Evolutionary conservation across 345 rosid species (phyloP).

Genomic region (Clausena lansium): DNA sequence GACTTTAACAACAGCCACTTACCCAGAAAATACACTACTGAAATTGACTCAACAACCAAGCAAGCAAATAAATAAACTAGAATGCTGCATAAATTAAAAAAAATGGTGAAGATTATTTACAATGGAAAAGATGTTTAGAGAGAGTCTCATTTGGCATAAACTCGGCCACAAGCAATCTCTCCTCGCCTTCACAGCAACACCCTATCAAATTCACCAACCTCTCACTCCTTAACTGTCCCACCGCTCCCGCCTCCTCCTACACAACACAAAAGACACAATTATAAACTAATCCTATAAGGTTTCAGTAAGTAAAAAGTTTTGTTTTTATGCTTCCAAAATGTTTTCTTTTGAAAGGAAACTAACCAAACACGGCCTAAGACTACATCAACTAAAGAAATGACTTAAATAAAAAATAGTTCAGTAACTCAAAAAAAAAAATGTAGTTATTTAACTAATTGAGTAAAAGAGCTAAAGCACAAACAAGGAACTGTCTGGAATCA

Average conservation of each 20-base stretch:
- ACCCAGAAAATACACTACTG: neutral
- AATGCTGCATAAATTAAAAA: neutral
- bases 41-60: conserved; percentile 6
- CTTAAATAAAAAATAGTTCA: neutral
- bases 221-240: conserved; percentile 71
- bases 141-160: conserved; percentile 87
- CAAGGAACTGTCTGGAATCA: conserved; percentile 82
- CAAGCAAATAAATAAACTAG: neutral
- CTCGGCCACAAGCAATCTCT: conserved; percentile 81
- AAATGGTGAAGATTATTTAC: conserved; percentile 28
- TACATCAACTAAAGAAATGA: neutral
- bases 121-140: conserved; percentile 86
- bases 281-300: neutral
- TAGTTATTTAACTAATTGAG: neutral
- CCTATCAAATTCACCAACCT: conserved; percentile 75
- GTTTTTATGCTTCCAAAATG: neutral
- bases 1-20: neutral
- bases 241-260: conserved; percentile 82
- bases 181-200: conserved; percentile 79
- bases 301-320: neutral
- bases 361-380: neutral
- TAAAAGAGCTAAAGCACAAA: conserved; percentile 18
- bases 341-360: neutral
- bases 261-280: neutral
- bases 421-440: neutral